Conservation (phyloP, 2,329 filamentous ascomycete genomes). For the Diaporthe sp. region DNA sequence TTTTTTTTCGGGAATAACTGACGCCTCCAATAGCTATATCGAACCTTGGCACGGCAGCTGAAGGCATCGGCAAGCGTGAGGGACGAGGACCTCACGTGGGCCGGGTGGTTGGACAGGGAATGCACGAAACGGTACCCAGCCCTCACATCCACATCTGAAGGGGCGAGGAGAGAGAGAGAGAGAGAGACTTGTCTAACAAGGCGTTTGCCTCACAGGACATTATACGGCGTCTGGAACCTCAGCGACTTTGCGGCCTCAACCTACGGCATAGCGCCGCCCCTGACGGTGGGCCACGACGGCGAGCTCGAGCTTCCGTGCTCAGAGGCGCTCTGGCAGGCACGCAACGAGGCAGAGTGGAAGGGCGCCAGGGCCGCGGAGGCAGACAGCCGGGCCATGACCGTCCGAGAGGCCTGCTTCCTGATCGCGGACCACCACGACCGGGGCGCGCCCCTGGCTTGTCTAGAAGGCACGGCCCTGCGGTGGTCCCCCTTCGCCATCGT, state of each 20-base stretch:
- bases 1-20: too few relatives aligned
- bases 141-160: too few relatives aligned
- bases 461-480: not conserved
- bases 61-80: not conserved
- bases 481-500: slow-evolving; percentile 10
- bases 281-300: not conserved
- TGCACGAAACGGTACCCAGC: not conserved
- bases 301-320: not conserved
- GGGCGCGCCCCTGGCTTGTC: not conserved
- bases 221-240: not conserved
- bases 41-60: not conserved
- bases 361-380: not conserved
- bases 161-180: not conserved
- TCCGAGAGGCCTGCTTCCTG: not conserved
- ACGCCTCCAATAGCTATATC: not conserved
- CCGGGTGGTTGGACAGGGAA: not conserved
- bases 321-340: not conserved
- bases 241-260: not conserved
- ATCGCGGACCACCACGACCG: not conserved
- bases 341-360: not conserved
- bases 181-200: not conserved
- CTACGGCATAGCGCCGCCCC: not conserved
- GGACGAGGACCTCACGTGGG: not conserved
- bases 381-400: not conserved
- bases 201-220: not conserved